Evolutionary conservation across 148 eudicot genomes (phyloP), one percentile per base, ranked within the genome.

Genomic region (Fagopyrum tataricum): DNA sequence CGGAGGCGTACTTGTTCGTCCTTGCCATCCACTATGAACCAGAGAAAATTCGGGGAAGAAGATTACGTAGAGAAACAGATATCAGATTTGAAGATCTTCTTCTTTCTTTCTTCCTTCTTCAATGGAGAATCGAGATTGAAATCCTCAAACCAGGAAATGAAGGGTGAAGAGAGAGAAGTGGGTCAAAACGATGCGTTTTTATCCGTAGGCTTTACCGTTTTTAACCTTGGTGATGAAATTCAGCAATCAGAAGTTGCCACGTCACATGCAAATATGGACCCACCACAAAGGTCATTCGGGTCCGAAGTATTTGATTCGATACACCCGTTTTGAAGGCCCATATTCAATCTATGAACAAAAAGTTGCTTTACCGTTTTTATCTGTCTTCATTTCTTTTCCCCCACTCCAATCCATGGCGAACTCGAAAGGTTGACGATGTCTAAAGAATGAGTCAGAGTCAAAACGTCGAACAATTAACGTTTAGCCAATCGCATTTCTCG

Each of bases 1-100:
- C 43, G 18, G 70, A 66, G 14, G 70, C 70, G 44, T 66, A 66
- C 21, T 66, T 66, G 44, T 66, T 66, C 2, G 70, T 66, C 70
- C 70, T 66, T 66, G 70, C 70, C 70, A 66, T 66, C 62, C 62
- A 55, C 62, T 11, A 20, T 12, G 31, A 55, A 55, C 20, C 62
- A 21, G 31, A 20, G 62, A 18, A 8, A 21, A 7, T 55, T 55
- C n/a, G 26, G 7, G 8, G 9, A 18, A 18, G 11, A 20, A 55
- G 62, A 55, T 55, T 3, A 20, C 20, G 6, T 7, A 7, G 56
- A 52, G 13, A 46, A 46, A 21, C 23, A n/a, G 56, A 21, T 3
- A 31, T 52, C 56, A 1, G 21, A 20, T 18, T 55, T 12, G 37
- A 18, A 26, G 62, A 55, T 55, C 31, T 55, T 55, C 62, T 55